Percentiles rank a stretch among this genome's conserved stretches.
Evolutionary conservation across 768 basidiomycete species (phyloP).

Genomic region (Amanita rubescens): DNA sequence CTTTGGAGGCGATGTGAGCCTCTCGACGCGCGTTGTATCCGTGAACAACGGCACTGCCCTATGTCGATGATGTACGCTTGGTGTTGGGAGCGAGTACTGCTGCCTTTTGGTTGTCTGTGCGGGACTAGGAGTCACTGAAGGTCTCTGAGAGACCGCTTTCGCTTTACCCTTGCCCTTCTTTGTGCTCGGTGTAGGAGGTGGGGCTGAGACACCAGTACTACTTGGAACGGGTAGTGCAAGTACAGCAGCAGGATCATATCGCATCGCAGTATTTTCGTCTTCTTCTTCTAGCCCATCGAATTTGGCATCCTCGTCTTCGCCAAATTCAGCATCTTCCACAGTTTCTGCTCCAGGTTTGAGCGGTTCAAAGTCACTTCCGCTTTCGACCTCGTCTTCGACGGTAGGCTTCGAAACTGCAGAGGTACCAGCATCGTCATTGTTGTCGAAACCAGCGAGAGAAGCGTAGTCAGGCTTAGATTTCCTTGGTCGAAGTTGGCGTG

Average conservation of each 20-base stretch:
- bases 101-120: slow-evolving; percentile 37
- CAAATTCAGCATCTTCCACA: not conserved
- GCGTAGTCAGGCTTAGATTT: slow-evolving; percentile 7
- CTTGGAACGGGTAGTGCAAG: not conserved
- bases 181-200: not conserved
- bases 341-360: not conserved
- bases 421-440: not conserved
- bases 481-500: slow-evolving; percentile 10
- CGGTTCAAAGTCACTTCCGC: not conserved
- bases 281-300: slow-evolving; percentile 1
- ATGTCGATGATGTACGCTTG: slow-evolving; percentile 68
- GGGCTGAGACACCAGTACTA: not conserved
- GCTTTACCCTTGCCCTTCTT: not conserved
- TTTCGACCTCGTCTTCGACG: not conserved
- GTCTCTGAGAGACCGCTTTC: not conserved
- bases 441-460: not conserved
- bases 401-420: not conserved
- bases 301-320: not conserved
- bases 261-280: not conserved
- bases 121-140: slow-evolving; percentile 7
- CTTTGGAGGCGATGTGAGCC: slow-evolving; percentile 42
- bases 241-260: not conserved
- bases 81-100: slow-evolving; percentile 53
- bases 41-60: slow-evolving; percentile 55
- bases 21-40: slow-evolving; percentile 46